phyloP scores from a whole-genome alignment of 257 asterid genomes.

The Rehmannia glutinosa region DNA sequence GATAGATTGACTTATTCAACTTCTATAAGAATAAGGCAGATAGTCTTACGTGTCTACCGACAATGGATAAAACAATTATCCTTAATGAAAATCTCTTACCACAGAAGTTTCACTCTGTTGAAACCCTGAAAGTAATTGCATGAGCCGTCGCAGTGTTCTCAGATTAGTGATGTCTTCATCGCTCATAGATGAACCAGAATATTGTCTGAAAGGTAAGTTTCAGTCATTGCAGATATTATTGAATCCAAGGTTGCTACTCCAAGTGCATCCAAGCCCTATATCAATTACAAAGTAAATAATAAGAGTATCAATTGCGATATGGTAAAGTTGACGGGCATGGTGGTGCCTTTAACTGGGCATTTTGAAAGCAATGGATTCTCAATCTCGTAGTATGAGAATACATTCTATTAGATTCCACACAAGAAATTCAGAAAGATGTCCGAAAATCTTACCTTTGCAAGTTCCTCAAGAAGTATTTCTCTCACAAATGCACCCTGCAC shows the following conservation, averaged over 20 bases:
- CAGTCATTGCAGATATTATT: slow-evolving; percentile 38
- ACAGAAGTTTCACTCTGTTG: slow-evolving; percentile 38
- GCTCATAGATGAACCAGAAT: slow-evolving; percentile 50
- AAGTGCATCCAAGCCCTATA: slow-evolving; percentile 94
- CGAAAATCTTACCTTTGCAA: slow-evolving; percentile 62
- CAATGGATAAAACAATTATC: not conserved
- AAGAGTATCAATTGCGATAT: not conserved
- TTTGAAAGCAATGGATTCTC: too few relatives aligned
- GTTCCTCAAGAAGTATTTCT: slow-evolving; percentile 75
- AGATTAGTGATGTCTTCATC: slow-evolving; percentile 75
- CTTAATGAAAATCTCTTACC: slow-evolving; percentile 32
- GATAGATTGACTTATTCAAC: too few relatives aligned
- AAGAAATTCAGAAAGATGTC: not conserved
- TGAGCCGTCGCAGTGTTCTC: slow-evolving; percentile 69
- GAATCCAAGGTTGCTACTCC: slow-evolving; percentile 76
- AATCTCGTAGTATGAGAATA: not conserved
- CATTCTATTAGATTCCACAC: not conserved
- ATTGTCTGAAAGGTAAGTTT: slow-evolving; percentile 56
- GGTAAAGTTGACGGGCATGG: too few relatives aligned
- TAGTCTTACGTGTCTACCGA: not conserved
- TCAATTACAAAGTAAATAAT: slow-evolving; percentile 17
- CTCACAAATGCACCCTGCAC: slow-evolving; percentile 84
- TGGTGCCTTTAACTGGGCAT: too few relatives aligned
- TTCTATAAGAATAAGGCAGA: too few relatives aligned
- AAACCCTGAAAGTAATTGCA: slow-evolving; percentile 53